Base-by-base conservation (phyloP, 2,329 filamentous ascomycete genomes). In the Bipolaris zeicola region DNA sequence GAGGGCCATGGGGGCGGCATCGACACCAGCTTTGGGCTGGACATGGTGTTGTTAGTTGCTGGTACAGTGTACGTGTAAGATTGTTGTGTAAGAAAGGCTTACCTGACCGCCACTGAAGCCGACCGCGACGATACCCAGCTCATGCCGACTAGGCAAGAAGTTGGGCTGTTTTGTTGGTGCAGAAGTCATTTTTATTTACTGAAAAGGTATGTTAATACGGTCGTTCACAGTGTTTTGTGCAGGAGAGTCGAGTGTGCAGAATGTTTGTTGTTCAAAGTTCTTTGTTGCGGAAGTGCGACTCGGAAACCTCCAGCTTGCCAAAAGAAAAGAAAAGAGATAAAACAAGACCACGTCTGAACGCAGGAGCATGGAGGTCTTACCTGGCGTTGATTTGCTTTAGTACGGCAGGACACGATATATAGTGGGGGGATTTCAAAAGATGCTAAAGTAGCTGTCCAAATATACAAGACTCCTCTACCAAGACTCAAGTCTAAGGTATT, bases 41-140 rank as follows among this genome's bases (percentile, higher is more conserved):
- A 22, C 8, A 10, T 20, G 22, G 7, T n/a, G 37, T 36, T 11
- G 49, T 63, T 41, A 50, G 56, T 47, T 26, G 16, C 16, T 34
- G n/a, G 28, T 22, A 8, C 20, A 22, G 60, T n/a, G 26, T 10
- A 7, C 54, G 52, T 44, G 20, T 45, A 18, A 18, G 24, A 4
- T 10, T 6, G 28, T 7, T 34, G 41, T 7, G 26, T 20, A 20
- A 20, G 34, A 24, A 14, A 18, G 8, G 1, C 82, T 68, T 87
- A 95, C 92, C 87, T 97, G 95, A 55, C 95, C 95, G 65, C 94
- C 94, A 51, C 92, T 96, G 82, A 98, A 99, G 61, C 94, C 94
- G 36, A 98, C 95, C 47, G 94, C 92, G 36, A 98, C 92, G 54
- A 99, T 85, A 61, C 94, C 95, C 63, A 99, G 83, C 71, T 98